Base-by-base conservation (phyloP, 768 basidiomycete genomes). In the Multifurca ochricompacta region DNA sequence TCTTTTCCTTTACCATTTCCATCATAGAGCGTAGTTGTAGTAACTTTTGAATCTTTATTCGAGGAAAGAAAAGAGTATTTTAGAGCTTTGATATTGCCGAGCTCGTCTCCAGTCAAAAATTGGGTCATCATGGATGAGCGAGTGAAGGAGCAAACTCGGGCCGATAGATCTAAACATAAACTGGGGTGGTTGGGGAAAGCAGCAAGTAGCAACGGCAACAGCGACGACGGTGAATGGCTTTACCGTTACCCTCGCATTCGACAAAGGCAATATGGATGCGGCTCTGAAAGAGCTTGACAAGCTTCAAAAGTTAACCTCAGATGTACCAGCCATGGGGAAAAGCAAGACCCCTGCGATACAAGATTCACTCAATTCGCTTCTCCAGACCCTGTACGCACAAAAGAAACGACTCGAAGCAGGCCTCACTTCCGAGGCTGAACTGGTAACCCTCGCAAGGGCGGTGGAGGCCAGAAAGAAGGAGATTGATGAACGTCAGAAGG, bases 401-500 rank as follows among this genome's bases (percentile, higher is more conserved):
- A 85, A 76, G 70, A 73, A 75, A 45, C 69, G 73, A 11, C 65
- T 84, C 52, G 71, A 77, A 40, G 70, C 73, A 0, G 77, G 78
- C 34, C 69, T 72, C 39, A 70, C 74, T 23, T 71, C 77, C 14
- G 73, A 78, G 56, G 77, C 77, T 16, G 72, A 75, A 13, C 68
- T 85, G 11, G 69, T 67, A 30, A 65, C 74, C 7, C 70, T 90
- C 9, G 71, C 76, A 16, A 78, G 77, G 64, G 73, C 75, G 2
- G 76, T 90, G 2, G 87, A 89, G 45, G 67, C 72, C 0, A 80
- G 70, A 68, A 92, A 88, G 82, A 91, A 84, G 66, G 89, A 90
- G 54, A 74, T 92, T 1, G 89, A 91, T 53, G 89, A 93, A 32
- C 77, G 84, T 3, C 84, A 93, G 74, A 97, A 94, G 68, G 92